Base-by-base conservation (phyloP, 352 stramenopile species). In the Globisporangium megalacanthum region DNA sequence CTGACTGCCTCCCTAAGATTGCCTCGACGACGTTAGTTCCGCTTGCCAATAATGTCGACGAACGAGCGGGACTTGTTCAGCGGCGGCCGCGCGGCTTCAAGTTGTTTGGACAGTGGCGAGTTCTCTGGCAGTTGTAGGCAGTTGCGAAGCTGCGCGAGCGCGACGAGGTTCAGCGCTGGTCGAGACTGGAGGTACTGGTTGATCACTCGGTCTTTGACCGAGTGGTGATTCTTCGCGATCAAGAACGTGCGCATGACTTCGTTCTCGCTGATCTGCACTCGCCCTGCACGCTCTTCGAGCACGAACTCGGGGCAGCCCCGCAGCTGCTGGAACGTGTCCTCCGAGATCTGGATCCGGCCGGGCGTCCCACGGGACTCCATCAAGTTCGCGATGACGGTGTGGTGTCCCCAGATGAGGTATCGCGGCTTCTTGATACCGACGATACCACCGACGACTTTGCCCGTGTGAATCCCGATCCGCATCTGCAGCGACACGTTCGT, bases 401-500 rank as follows among this genome's bases (percentile, higher is more conserved):
- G 83, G 36, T 83, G 75, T 29, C 83, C 86, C 82, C 82, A 94
- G 52, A 89, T 89, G 52, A 94, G 78, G 54, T 95, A 95, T 19
- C 86, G 78, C 20, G 83, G 86, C 36, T 93, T 92, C 61, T 91
- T 89, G 56, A 86, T 80, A 6, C 86, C 86, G 14, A 95, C 84
- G 15, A 95, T 81, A 6, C 83, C 84, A 0, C 86, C 86, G 0
- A 95, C 83, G 35, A 88, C 79, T 51, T 86, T 87, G 33, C 86
- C 83, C 1, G 79, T 93, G 62, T 95, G 86, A 54, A 95, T 82
- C 3, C 86, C 83, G 53, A 94, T 94, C 1, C 83, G 82, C 86
- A 95, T 93, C 52, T 92, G 79, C 29, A 95, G 58, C n/a, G 70
- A 62, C 8, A 91, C 80, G 15, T 88, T 77, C 25, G 70, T 65